phyloP scores from a whole-genome alignment of 805 yeast species.

The Yarrowia sp. region DNA sequence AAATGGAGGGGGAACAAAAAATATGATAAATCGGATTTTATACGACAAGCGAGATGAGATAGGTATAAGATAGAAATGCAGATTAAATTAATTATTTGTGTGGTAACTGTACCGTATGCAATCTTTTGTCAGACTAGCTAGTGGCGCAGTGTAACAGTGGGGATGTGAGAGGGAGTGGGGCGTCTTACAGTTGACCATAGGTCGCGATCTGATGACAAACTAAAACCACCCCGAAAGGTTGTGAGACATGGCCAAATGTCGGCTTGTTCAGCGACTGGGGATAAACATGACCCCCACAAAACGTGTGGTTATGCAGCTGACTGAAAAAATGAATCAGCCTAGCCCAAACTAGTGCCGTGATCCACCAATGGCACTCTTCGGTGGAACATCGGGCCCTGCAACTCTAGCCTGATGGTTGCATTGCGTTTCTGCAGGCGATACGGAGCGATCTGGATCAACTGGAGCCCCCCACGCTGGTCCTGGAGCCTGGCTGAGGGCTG shows the following conservation, averaged over 20 bases:
- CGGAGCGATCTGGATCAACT: neutral
- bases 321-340: neutral
- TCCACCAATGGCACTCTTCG: constrained; percentile 18
- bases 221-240: neutral
- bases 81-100: constrained; percentile 11
- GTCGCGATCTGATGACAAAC: neutral
- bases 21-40: too few species aligned
- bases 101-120: too few species aligned
- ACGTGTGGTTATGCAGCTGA: neutral
- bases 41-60: neutral
- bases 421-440: constrained; percentile 1
- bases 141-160: constrained; percentile 16
- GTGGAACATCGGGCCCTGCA: constrained; percentile 25
- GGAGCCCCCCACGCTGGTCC: neutral
- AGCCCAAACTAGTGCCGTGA: constrained; percentile 10
- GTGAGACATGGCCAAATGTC: neutral
- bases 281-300: neutral
- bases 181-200: too few species aligned
- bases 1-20: neutral
- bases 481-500: neutral
- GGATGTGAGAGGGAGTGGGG: neutral
- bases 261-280: too few species aligned
- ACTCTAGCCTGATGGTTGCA: neutral
- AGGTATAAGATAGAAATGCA: neutral
- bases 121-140: neutral